Base-by-base conservation (phyloP, 352 stramenopile genomes). In the Phytopythium kandeliae region DNA sequence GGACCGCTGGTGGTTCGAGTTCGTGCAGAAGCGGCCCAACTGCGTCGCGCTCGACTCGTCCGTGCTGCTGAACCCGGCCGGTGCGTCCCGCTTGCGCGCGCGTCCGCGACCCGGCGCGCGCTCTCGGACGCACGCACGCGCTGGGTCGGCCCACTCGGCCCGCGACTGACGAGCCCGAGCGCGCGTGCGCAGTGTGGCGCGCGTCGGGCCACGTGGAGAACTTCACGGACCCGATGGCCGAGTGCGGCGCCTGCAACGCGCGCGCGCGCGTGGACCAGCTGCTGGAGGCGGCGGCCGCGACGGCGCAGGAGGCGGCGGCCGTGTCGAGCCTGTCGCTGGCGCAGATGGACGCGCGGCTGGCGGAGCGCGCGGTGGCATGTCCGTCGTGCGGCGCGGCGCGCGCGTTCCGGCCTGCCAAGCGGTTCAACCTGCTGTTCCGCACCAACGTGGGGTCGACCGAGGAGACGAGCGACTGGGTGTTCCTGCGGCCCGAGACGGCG, bases 401-500 rank as follows among this genome's bases (percentile, higher is more conserved):
- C 53, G 57, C 64, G 51, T 88, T 92, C 48, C 73, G 86, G 24
- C 75, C 72, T 41, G 87, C 94, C 16, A 93, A 96, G 48, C 89
- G 96, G 42, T 99, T 99, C 69, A 99, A 99, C 69, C 63, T 99
- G 57, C 95, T 99, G 60, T 99, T 99, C 70, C 74, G 96, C 54
- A 99, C 95, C 9, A 90, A 86, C 63, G 95, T 99, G 55, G 96
- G 97, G 26, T 93, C 96, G 8, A 92, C 96, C 7, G 74, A 88
- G 37, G 76, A 92, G 60, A 90, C 81, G 21, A 84, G 76, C 51
- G 76, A 89, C 21, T 89, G 81, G 78, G 95, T 97, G 16, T 99
- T 98, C 66, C 65, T 99, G 38, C 83, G 97, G 15, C 96, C 97
- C 0, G 97, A 99, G 83, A 99, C 96, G 12, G 97, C 97, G 10